Evolutionary conservation across 148 eudicot species (phyloP), one percentile per base, ranked within the genome.

Genomic region (Silene uniflora): DNA sequence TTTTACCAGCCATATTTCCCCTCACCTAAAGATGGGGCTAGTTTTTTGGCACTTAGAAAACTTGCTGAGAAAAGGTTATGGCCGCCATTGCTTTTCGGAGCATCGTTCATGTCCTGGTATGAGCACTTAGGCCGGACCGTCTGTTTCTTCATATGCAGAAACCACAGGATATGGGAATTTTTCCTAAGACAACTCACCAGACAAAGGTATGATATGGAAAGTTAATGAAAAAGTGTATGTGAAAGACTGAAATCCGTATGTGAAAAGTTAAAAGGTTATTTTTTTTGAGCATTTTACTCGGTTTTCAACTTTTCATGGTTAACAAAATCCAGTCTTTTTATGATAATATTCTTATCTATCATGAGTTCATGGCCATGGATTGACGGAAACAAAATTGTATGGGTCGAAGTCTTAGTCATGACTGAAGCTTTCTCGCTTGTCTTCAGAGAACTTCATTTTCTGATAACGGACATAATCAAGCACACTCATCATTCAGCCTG

Each of bases 401-500:
- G 44, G 44, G 44, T 39, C 44, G 44, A 35, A 35, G 44, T 39
- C 44, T 39, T 8, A 39, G 44, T 39, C 44, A 6, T 39, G 44
- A 39, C 44, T 6, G 44, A 39, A 39, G 9, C 44, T 17, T 0
- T 44, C 21, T n/a, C 23, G 12, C 14, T 27, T 17, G 17, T 52
- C 5, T 64, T 3, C 71, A 91, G 97, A 82, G 86, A 84, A 62
- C 86, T 88, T 23, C 80, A 75, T 78, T 85, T 87, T 76, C 65
- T 67, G 79, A 42, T 90, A 3, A 75, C 19, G 14, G 89, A 87
- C 84, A 21, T 88, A 54, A 86, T 86, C 0, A 83, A 77, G 74
- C 97, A 91, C 71, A 91, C 97, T 10, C 97, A 91, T 69, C 92
- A 89, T 63, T 91, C 97, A 73, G 97, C 97, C 14, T 91, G 97